Conservation (phyloP, 495 filamentous ascomycete genomes). For the Annulohypoxylon moriforme region DNA sequence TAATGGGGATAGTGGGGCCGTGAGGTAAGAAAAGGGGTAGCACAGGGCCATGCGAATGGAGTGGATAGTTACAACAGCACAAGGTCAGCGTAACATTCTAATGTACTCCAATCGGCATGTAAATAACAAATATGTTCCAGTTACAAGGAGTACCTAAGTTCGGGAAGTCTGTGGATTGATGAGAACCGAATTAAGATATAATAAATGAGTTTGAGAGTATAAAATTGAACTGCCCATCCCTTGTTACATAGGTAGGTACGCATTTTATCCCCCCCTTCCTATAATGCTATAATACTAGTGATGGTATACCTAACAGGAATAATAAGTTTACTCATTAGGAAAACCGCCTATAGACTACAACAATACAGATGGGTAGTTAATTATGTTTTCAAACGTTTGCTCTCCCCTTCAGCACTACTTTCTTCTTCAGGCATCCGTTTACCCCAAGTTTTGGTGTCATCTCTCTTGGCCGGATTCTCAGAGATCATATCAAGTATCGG, state of each 20-base stretch:
- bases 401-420: neutral
- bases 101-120: neutral
- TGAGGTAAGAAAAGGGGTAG: neutral
- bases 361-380: neutral
- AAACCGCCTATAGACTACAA: no score
- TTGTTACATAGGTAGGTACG: no score
- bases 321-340: no score
- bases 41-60: neutral
- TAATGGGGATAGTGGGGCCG: neutral
- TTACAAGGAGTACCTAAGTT: no score
- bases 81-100: neutral
- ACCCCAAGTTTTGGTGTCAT: neutral
- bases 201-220: no score
- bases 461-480: neutral
- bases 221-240: no score
- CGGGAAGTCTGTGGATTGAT: no score
- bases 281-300: no score
- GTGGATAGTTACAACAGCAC: neutral
- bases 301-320: no score
- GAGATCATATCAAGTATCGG: conserved; percentile 18
- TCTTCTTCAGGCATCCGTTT: conserved; percentile 4
- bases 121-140: neutral
- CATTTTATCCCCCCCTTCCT: no score
- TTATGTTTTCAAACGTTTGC: conserved; percentile 9
- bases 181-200: no score